These are phyloP conservation scores for Microglena sp. DNA, from an alignment of 139 green algal genomes.

Conservation along the genomic window DNA sequence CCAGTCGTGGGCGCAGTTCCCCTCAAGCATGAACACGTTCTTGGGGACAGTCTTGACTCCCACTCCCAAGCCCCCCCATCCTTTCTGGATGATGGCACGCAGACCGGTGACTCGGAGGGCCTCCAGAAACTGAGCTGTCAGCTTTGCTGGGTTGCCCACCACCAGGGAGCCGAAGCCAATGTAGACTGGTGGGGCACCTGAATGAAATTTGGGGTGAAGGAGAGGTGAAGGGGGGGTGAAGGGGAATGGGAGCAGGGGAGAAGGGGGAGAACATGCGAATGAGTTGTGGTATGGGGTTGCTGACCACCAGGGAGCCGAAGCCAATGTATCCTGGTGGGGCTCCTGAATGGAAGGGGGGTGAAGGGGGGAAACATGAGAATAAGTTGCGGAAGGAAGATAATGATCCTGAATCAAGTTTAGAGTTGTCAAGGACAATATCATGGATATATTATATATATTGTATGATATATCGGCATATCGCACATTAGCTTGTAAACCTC, in stretches of 20 bases:
- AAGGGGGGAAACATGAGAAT: too few relatives aligned
- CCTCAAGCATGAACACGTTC: slow-evolving; percentile 8
- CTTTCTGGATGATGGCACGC: slow-evolving; percentile 9
- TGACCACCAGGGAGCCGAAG: slow-evolving; percentile 32
- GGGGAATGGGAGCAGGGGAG: too few relatives aligned
- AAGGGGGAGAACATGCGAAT: too few relatives aligned
- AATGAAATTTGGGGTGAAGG: background rate
- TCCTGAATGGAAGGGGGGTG: too few relatives aligned
- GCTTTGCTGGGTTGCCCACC: slow-evolving; percentile 5
- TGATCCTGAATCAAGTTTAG: too few relatives aligned
- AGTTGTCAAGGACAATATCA: too few relatives aligned
- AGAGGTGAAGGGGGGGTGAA: background rate
- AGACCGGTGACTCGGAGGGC: slow-evolving; percentile 6
- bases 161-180: slow-evolving; percentile 39
- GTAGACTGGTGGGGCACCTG: slow-evolving; percentile 37
- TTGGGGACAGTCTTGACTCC: background rate
- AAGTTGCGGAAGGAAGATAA: too few relatives aligned
- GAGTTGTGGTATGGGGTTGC: too few relatives aligned
- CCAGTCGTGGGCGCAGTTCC: slow-evolving; percentile 13
- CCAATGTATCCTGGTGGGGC: slow-evolving; percentile 50
- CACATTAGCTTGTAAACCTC: too few relatives aligned
- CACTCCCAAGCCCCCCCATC: slow-evolving; percentile 6
- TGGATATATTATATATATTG: too few relatives aligned
- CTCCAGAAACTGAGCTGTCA: slow-evolving; percentile 7
- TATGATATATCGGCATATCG: too few relatives aligned